phyloP scores from a whole-genome alignment of 1,139 yeast genomes.

The Debaryomyces subglobosus region DNA sequence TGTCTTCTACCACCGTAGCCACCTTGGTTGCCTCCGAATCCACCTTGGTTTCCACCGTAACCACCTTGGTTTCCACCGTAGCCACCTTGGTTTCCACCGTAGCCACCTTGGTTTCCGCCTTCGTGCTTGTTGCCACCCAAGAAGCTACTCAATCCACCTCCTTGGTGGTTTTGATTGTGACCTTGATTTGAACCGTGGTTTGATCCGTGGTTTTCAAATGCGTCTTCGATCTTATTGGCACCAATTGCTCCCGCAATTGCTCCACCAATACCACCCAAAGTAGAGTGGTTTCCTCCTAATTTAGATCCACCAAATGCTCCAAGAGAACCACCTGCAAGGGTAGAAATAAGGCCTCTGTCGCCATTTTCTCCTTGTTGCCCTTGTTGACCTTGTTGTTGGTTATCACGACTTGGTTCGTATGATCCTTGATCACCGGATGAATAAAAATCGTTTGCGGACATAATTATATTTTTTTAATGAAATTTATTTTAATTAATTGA shows the following conservation, averaged over 20 bases:
- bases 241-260: conserved; percentile 63
- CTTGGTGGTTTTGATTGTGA: conserved; percentile 11
- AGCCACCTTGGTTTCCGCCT: conserved; percentile 10
- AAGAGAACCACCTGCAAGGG: conserved; percentile 61
- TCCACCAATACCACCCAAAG: conserved; percentile 58
- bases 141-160: conserved; percentile 14
- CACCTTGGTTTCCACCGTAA: conserved; percentile 14
- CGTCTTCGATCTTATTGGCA: conserved; percentile 57
- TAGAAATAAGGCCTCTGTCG: conserved; percentile 60
- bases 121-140: conserved; percentile 16
- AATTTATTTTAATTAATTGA: conserved; percentile 1
- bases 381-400: conserved; percentile 24
- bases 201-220: conserved; percentile 25
- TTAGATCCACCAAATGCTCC: conserved; percentile 58
- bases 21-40: conserved; percentile 15
- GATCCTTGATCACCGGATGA: conserved; percentile 49
- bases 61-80: conserved; percentile 14
- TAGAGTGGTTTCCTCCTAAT: conserved; percentile 48
- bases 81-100: conserved; percentile 12
- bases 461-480: conserved; percentile 17
- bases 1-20: conserved; percentile 15
- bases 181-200: conserved; percentile 10
- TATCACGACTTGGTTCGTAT: conserved; percentile 29
- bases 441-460: conserved; percentile 69
- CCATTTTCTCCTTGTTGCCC: conserved; percentile 35